These are phyloP conservation scores for Solanum hybrid DNA, from an alignment of 305 asterid genomes.

Conservation along the genomic window DNA sequence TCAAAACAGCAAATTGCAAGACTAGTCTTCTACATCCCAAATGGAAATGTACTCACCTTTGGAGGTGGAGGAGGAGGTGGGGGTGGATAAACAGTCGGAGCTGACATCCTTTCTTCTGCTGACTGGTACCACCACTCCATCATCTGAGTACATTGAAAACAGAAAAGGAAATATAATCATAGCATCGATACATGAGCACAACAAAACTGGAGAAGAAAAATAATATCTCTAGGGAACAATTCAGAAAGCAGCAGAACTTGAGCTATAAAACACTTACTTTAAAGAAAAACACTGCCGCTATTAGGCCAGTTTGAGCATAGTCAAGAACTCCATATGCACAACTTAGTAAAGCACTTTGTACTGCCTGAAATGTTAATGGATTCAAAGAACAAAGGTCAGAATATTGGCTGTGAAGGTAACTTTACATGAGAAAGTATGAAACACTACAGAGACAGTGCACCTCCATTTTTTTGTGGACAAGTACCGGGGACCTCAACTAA, in stretches of 20 bases:
- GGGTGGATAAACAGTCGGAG: constrained; percentile 97
- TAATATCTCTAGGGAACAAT: neutral
- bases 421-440: no score
- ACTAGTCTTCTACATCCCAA: neutral
- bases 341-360: constrained; percentile 75
- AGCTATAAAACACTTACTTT: constrained; percentile 45
- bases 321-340: constrained; percentile 82
- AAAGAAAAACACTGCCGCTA: constrained; percentile 95
- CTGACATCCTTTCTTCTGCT: constrained; percentile 97
- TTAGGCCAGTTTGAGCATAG: constrained; percentile 96
- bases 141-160: constrained; percentile 42
- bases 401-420: no score
- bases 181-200: neutral
- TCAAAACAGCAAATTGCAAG: neutral
- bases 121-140: constrained; percentile 99
- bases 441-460: no score
- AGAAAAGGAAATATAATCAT: neutral
- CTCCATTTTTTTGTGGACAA: no score
- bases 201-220: neutral
- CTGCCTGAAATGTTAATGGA: constrained; percentile 40
- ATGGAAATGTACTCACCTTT: constrained; percentile 35
- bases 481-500: no score
- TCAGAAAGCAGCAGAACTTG: neutral
- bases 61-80: constrained; percentile 98
- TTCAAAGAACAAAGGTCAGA: neutral